Base-by-base conservation (phyloP, 495 filamentous ascomycete genomes). In the Neurospora terricola region DNA sequence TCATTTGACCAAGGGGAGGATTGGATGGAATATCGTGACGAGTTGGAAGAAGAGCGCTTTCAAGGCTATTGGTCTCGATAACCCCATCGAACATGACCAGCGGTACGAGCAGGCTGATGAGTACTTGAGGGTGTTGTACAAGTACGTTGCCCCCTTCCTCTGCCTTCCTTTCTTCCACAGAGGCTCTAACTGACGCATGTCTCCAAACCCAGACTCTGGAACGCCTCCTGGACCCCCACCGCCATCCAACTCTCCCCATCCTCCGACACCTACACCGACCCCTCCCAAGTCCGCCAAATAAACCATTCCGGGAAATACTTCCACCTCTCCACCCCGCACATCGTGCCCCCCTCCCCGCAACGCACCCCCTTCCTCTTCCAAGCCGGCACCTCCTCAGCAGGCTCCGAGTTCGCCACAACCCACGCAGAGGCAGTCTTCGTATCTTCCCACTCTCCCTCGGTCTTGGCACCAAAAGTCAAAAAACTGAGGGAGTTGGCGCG, bases 11-110 rank as follows among this genome's bases (percentile, higher is more conserved):
- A 81, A 86, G 1, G 89, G 88, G 0, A 82, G 88, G 5, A 79
- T 91, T 45, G 89, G 86, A 0, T 91, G 89, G 90, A 91, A 91
- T 72, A 90, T 91, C 43, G 88, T 91, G 16, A 90, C 88, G 6
- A 86, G 83, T 0, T 91, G 86, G 79, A 87, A 87, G 77, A 88
- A 90, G 72, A 80, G 86, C 0, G 87, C 88, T 7, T 87, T 87
- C 74, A 88, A 88, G 73, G 86, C 86, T 6, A 87, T 89, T 70
- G 89, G 88, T 0, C 76, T 88, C 14, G 85, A 90, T 11, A 84
- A 75, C 30, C 86, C 85, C 0, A 87, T 89, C 39, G 85, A 88
- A 69, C 89, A 91, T 76, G 90, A 90, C 71, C 84, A 90, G 79
- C 83, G 89, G 3, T 91, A 91, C 70, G 80, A 75, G 2, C 85